Evolutionary conservation across 805 yeast species (phyloP).

Genomic region (Yarrowia phangngaensis): DNA sequence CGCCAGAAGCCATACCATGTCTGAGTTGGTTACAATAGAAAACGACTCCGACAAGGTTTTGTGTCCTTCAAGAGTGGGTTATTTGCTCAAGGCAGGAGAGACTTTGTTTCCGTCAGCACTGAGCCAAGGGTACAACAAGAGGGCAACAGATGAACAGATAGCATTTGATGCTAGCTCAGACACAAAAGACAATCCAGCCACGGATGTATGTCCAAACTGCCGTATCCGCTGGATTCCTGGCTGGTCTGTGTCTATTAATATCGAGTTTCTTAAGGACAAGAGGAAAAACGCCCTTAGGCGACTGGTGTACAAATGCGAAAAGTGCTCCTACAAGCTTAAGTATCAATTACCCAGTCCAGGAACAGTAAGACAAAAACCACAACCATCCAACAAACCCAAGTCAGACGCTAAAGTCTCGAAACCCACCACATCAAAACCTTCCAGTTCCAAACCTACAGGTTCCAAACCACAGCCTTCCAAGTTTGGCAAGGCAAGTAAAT

Average conservation of each 20-base stretch:
- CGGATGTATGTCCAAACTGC: conserved; percentile 12
- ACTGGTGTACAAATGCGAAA: conserved; percentile 3
- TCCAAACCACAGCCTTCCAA: neutral
- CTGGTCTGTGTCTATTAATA: conserved; percentile 6
- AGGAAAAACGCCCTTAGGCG: conserved; percentile 1
- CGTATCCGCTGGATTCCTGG: conserved; percentile 16
- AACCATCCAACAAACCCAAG: neutral
- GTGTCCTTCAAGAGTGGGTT: conserved; percentile 9
- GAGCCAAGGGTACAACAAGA: conserved; percentile 18
- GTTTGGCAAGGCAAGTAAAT: conserved; percentile 6
- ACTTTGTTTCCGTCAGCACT: neutral
- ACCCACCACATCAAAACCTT: too few relatives aligned
- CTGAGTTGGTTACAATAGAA: too few relatives aligned
- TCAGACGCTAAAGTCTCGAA: neutral
- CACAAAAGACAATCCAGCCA: conserved; percentile 1
- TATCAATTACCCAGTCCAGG: conserved; percentile 2
- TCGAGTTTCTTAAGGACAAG: conserved; percentile 5
- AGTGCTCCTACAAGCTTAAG: neutral
- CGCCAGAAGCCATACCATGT: too few relatives aligned
- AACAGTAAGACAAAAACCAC: neutral
- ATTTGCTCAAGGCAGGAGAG: neutral
- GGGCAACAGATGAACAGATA: conserved; percentile 1
- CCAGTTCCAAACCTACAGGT: too few relatives aligned
- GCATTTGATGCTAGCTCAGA: neutral
- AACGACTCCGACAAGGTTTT: neutral